phyloP scores from a whole-genome alignment of 1,284 basidiomycete species.

The Ustilago bromivora region DNA sequence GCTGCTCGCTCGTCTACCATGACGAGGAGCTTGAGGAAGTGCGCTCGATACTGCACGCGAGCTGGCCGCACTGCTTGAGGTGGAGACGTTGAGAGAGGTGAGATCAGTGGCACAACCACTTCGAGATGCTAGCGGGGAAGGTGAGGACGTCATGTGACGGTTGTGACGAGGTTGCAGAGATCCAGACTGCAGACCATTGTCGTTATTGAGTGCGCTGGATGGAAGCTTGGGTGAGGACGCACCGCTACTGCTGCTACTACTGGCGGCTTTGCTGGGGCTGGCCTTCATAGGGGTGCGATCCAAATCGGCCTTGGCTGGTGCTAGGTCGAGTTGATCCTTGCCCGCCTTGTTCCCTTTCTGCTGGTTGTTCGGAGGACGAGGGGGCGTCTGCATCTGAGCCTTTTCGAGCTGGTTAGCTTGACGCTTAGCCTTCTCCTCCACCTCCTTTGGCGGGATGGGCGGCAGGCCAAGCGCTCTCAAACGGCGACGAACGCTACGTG shows the following conservation, averaged over 20 bases:
- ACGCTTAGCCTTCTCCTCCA: conserved; percentile 31
- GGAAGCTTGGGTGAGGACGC: conserved; percentile 20
- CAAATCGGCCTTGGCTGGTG: conserved; percentile 7
- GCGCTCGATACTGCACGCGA: conserved; percentile 27
- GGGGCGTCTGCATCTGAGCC: conserved; percentile 10
- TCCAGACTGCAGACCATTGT: conserved; percentile 12
- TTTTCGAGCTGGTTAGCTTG: conserved; percentile 42
- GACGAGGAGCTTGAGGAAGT: conserved; percentile 26
- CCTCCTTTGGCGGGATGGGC: conserved; percentile 54
- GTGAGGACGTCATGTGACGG: conserved; percentile 27
- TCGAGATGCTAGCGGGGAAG: conserved; percentile 43
- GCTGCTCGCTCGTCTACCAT: conserved; percentile 47
- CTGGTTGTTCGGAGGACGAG: conserved; percentile 13
- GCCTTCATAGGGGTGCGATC: conserved; percentile 44
- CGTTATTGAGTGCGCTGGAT: conserved; percentile 3
- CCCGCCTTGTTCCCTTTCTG: conserved; percentile 22
- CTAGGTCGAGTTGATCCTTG: conserved; percentile 19
- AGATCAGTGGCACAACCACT: conserved; percentile 38
- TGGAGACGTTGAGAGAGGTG: conserved; percentile 15
- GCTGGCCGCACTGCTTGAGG: conserved; percentile 13
- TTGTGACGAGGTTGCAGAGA: conserved; percentile 16
- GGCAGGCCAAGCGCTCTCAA: conserved; percentile 73
- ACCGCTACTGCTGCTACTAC: conserved; percentile 21
- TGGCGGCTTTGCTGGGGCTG: conserved; percentile 21
- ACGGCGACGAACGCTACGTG: conserved; percentile 85